Evolutionary conservation across 2,329 filamentous ascomycete species (phyloP).

Genomic region (Microthyrium microscopicum): DNA sequence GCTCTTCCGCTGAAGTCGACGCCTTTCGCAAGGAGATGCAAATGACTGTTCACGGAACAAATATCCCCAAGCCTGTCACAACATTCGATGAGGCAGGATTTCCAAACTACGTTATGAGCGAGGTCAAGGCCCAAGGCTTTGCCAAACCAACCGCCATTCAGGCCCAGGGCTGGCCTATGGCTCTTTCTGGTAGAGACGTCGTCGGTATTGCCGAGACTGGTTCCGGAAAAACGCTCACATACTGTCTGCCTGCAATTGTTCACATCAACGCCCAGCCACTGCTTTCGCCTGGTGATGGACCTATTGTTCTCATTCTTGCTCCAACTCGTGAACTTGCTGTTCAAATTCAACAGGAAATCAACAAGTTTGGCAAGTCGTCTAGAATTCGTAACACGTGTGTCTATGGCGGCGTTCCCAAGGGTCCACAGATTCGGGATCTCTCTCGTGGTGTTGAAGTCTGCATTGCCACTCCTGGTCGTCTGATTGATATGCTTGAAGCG

Average conservation of each 20-base stretch:
- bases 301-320: conserved; percentile 89
- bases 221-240: conserved; percentile 96
- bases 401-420: conserved; percentile 97
- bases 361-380: conserved; percentile 95
- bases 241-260: conserved; percentile 94
- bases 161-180: conserved; percentile 98
- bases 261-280: conserved; percentile 99
- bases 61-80: conserved; percentile 86
- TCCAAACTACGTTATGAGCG: conserved; percentile 90
- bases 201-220: conserved; percentile 98
- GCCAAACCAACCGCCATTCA: conserved; percentile 88
- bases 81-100: conserved; percentile 97
- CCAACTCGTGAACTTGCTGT: conserved; percentile 96
- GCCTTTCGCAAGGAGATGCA: conserved; percentile 73
- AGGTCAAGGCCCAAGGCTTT: conserved; percentile 97
- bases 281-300: conserved; percentile 83
- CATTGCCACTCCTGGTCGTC: conserved; percentile 92
- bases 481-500: conserved; percentile 97
- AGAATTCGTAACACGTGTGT: conserved; percentile 98
- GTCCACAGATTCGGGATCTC: conserved; percentile 88
- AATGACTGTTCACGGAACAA: conserved; percentile 63
- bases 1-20: conserved; percentile 65
- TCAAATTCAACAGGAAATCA: conserved; percentile 96
- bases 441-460: conserved; percentile 92
- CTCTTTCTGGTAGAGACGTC: conserved; percentile 90